These are phyloP conservation scores for Barnettozyma sucrosica DNA, from an alignment of 805 yeast genomes.

Conservation along the genomic window DNA sequence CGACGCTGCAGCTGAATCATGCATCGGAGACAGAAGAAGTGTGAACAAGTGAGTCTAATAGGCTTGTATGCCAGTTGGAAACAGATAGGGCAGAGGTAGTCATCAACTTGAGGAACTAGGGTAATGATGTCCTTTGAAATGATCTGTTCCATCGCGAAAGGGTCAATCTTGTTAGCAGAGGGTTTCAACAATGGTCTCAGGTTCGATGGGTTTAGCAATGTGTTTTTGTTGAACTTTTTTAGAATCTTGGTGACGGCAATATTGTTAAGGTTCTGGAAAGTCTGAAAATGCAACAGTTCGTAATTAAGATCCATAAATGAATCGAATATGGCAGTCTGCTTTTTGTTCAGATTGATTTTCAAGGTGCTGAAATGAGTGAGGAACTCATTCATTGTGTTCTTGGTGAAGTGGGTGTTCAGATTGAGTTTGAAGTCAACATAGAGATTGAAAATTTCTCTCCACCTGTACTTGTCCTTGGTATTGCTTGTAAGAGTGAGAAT, in stretches of 20 bases:
- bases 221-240: conserved; percentile 72
- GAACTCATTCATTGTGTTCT: conserved; percentile 40
- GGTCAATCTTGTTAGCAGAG: conserved; percentile 2
- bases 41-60: conserved; percentile 56
- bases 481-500: conserved; percentile 18
- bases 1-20: conserved; percentile 60
- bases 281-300: conserved; percentile 48
- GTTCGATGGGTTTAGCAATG: conserved; percentile 43
- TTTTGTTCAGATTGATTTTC: conserved; percentile 33
- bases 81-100: conserved; percentile 71
- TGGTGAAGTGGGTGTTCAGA: conserved; percentile 42
- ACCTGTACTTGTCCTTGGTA: conserved; percentile 52
- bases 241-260: conserved; percentile 63
- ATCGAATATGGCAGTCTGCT: conserved; percentile 40
- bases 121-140: conserved; percentile 49
- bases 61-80: conserved; percentile 68
- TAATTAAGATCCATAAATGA: conserved; percentile 49
- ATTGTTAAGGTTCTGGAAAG: conserved; percentile 56
- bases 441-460: conserved; percentile 63
- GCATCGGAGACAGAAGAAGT: conserved; percentile 69
- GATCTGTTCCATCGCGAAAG: conserved; percentile 27
- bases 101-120: conserved; percentile 68
- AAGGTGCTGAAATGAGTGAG: conserved; percentile 35
- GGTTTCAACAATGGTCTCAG: conserved; percentile 7
- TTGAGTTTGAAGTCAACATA: conserved; percentile 65